Evolutionary conservation across 2,329 filamentous ascomycete species (phyloP).

Genomic region (Talaromyces sp.): DNA sequence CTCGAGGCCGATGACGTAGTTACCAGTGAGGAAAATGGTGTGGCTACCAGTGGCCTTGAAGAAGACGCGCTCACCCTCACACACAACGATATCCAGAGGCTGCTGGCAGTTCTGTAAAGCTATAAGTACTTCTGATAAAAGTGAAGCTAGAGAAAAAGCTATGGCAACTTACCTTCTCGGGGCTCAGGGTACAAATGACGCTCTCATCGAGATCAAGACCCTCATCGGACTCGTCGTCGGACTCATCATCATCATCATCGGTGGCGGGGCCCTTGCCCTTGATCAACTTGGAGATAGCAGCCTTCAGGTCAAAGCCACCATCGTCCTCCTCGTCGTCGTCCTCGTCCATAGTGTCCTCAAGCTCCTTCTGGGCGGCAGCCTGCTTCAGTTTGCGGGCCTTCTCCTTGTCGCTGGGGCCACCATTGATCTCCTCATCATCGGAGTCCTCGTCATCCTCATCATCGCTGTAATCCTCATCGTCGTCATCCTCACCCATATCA

Average conservation of each 20-base stretch:
- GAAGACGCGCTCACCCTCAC: slow-evolving; percentile 85
- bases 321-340: slow-evolving; percentile 58
- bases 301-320: slow-evolving; percentile 57
- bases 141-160: background rate
- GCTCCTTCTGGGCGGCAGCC: slow-evolving; percentile 74
- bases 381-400: slow-evolving; percentile 87
- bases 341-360: slow-evolving; percentile 67
- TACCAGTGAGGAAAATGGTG: slow-evolving; percentile 89
- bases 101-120: slow-evolving; percentile 82
- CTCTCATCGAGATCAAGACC: slow-evolving; percentile 78
- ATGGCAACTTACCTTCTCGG: slow-evolving; percentile 71
- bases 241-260: slow-evolving; percentile 55
- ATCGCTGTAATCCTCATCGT: slow-evolving; percentile 55
- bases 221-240: slow-evolving; percentile 59
- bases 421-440: slow-evolving; percentile 77
- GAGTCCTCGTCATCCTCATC: slow-evolving; percentile 52
- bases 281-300: slow-evolving; percentile 59
- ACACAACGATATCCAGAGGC: slow-evolving; percentile 87
- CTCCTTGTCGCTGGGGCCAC: slow-evolving; percentile 85
- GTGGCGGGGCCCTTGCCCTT: slow-evolving; percentile 72
- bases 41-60: slow-evolving; percentile 91
- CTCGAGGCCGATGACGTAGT: slow-evolving; percentile 79
- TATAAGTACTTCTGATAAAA: slow-evolving; percentile 11
- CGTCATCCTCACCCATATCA: slow-evolving; percentile 65
- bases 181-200: slow-evolving; percentile 93